Evolutionary conservation across 148 eudicot genomes (phyloP).

Genomic region (Suaeda aralocaspica): DNA sequence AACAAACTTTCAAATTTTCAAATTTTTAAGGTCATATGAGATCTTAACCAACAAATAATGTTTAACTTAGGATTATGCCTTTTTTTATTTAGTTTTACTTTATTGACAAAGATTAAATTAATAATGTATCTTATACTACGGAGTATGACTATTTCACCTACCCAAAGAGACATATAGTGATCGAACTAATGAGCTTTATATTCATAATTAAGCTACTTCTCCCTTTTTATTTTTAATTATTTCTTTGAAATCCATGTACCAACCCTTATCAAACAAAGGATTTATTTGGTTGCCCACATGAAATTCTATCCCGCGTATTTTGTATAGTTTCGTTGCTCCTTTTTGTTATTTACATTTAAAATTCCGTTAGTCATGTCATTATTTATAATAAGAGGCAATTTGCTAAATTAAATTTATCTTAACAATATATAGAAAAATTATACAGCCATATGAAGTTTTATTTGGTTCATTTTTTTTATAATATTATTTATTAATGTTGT

Average conservation of each 20-base stretch:
- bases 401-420: too few species aligned
- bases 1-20: background rate
- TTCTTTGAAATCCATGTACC: background rate
- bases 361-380: too few species aligned
- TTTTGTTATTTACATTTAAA: too few species aligned
- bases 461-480: too few species aligned
- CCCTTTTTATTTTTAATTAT: background rate
- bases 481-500: too few species aligned
- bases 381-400: too few species aligned
- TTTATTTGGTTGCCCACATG: background rate
- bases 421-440: too few species aligned
- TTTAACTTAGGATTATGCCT: background rate
- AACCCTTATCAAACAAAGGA: background rate
- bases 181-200: conserved; percentile 2
- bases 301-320: too few species aligned
- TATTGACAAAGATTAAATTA: background rate
- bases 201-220: background rate
- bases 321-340: too few species aligned
- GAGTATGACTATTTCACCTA: conserved; percentile 10
- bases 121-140: too few species aligned
- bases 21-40: background rate
- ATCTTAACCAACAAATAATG: conserved; percentile 4
- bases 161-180: background rate
- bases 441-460: too few species aligned
- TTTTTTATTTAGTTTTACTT: background rate